Evolutionary conservation across 805 yeast genomes (phyloP), one percentile per base, ranked within the genome.

Genomic region (Helenozyma rhizophorensis): DNA sequence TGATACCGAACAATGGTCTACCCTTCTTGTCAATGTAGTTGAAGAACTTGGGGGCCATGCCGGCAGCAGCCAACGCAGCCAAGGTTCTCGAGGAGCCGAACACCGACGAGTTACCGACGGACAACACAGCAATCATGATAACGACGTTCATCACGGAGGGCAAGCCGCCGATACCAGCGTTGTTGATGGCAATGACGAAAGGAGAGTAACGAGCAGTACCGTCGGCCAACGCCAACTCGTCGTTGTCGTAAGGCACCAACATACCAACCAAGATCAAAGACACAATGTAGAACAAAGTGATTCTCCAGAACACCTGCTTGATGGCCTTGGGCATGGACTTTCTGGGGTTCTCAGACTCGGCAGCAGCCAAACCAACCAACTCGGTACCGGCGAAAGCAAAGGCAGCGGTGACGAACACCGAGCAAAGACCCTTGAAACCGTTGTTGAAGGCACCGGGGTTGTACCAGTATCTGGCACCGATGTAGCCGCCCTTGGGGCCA

Each of bases 91-190:
- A 80, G 40, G 80, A 73, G n/a, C 81, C 84, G 53, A 71, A 83
- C 25, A 81, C 75, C 2, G 88, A 76, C 15, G 87, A 76, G 64
- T 82, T 83, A 45, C 87, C 88, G 33, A 82, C 89, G 6, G 88
- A 81, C 34, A 80, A 58, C 17, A 83, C 86, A 3, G 89, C 79
- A 37, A 82, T 57, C 61, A 83, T 64, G 45, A 83, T 80, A 26
- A 82, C 86, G 14, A 78, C 85, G 53, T 83, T 83, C 65, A 83
- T 80, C 41, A 83, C 74, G 32, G 80, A 76, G 32, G 89, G 89
- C 30, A 81, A 68, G 25, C 76, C 83, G 30, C 61, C 62, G 43
- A 82, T 76, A 46, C 82, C 80, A 18, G 76, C 83, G 33, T 69
- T 61, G 19, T 69, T 62, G 36, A 81, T 74, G 25, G 89, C 87